phyloP scores from a whole-genome alignment of 2,329 filamentous ascomycete genomes.

The Raffaelea ambrosiae region DNA sequence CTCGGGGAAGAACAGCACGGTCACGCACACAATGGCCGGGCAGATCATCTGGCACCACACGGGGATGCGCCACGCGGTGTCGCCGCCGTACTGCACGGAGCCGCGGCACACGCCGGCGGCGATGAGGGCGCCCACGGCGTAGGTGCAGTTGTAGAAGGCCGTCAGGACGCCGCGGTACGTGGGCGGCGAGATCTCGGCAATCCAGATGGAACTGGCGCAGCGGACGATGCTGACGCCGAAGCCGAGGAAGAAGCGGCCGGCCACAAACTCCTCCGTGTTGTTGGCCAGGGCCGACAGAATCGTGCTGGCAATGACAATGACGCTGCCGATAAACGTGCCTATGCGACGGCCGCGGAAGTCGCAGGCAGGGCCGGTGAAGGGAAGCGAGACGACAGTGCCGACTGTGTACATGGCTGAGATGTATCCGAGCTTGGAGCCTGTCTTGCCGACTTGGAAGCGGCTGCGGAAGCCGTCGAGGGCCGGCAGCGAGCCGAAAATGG shows the following conservation, averaged over 20 bases:
- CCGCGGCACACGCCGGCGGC: slow-evolving; percentile 8
- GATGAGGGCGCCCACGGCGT: slow-evolving; percentile 9
- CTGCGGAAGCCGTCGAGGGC: background rate
- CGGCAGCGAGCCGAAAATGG: background rate
- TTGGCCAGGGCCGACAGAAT: background rate
- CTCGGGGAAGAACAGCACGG: slow-evolving; percentile 15
- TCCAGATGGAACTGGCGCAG: slow-evolving; percentile 10
- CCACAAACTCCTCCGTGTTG: slow-evolving; percentile 7
- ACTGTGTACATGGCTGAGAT: background rate
- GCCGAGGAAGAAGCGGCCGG: slow-evolving; percentile 12
- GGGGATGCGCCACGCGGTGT: slow-evolving; percentile 38
- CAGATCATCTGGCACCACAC: slow-evolving; percentile 21
- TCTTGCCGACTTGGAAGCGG: background rate
- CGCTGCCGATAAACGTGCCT: background rate
- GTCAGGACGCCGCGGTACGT: slow-evolving; percentile 10
- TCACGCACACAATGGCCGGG: slow-evolving; percentile 12
- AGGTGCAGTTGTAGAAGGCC: slow-evolving; percentile 12
- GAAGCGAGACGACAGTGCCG: background rate
- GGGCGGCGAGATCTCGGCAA: slow-evolving; percentile 12
- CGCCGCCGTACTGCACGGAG: slow-evolving; percentile 1
- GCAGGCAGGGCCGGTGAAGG: background rate
- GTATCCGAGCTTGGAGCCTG: background rate
- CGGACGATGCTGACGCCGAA: slow-evolving; percentile 12
- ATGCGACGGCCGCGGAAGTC: background rate
- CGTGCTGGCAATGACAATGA: slow-evolving; percentile 1